Evolutionary conservation across 2,329 filamentous ascomycete genomes (phyloP), one percentile per base, ranked within the genome.

Genomic region (Aspergillus quadricinctus): DNA sequence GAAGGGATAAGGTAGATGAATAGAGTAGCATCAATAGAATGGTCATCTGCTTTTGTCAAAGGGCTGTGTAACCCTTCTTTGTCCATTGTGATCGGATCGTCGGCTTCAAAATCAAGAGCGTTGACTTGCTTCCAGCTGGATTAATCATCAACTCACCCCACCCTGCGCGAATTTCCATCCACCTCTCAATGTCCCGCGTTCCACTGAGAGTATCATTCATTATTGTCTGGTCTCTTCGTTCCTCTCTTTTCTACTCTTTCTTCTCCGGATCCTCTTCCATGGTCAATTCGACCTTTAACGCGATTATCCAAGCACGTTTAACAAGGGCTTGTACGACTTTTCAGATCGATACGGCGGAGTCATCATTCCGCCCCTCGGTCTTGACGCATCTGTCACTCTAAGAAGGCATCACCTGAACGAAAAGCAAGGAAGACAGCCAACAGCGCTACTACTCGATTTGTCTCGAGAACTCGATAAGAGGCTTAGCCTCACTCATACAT

Each of bases 401-500:
- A 19, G 10, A 23, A 21, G 5, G 19, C 11, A 46, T 23, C 23
- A 46, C 7, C 23, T 23, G 23, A 27, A 25, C 10, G 14, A 3
- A 14, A 46, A 27, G 9, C 43, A 25, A 14, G 4, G 43, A 27
- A 25, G 4, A 17, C 21, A 46, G 21, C 19, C 21, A 46, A 46
- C n/a, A 23, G 23, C 21, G 23, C 21, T 14, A 7, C 19, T 10
- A 25, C 43, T 25, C 21, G 21, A 14, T 14, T 46, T 46, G 23
- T 14, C 21, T 23, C 23, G 19, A 21, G 3, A 25, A 46, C 21
- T 46, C 10, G 28, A 56, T 5, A 54, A 54, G 57, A 61, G 58
- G 61, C 48, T 21, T 19, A 41, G 21, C 57, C 61, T 61, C 60
- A 45, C 17, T 23, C 29, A 14, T 50, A 48, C 64, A 67, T 54